Evolutionary conservation across 2,329 filamentous ascomycete species (phyloP).

Genomic region (Fonsecaea multimorphosa): DNA sequence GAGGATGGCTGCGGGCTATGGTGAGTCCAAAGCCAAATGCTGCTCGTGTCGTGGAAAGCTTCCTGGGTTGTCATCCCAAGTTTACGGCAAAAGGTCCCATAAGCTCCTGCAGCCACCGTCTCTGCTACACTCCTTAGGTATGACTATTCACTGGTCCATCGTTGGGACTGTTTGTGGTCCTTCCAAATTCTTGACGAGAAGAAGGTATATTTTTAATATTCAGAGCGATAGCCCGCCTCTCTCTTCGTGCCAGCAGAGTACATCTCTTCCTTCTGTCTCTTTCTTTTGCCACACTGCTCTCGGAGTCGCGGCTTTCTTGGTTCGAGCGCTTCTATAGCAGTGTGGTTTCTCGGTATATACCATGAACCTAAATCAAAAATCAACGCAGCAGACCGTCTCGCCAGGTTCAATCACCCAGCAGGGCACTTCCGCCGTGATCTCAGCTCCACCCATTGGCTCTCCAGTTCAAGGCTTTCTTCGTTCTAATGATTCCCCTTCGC

Average conservation of each 20-base stretch:
- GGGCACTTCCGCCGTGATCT: slow-evolving; percentile 1
- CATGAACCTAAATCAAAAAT: slow-evolving; percentile 3
- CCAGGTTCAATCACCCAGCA: not conserved
- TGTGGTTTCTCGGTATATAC: not conserved
- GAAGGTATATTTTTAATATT: not conserved
- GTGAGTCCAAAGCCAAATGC: not conserved
- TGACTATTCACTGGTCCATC: not conserved
- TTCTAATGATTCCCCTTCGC: slow-evolving; percentile 48
- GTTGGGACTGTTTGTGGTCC: not conserved
- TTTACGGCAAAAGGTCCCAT: not conserved
- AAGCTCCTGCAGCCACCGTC: not conserved
- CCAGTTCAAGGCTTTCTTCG: not conserved
- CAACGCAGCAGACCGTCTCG: not conserved
- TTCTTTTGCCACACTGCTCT: not conserved
- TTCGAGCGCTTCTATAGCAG: not conserved
- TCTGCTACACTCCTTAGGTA: not conserved
- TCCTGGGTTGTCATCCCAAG: not conserved
- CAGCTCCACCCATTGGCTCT: not conserved
- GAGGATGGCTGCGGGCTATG: not conserved
- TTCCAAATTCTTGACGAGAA: not conserved
- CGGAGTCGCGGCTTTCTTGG: not conserved
- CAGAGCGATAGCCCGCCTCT: not conserved
- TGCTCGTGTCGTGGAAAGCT: not conserved
- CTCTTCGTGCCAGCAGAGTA: not conserved
- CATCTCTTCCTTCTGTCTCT: not conserved